Conservation (phyloP, 352 stramenopile genomes). For the Phytopythium vexans region DNA sequence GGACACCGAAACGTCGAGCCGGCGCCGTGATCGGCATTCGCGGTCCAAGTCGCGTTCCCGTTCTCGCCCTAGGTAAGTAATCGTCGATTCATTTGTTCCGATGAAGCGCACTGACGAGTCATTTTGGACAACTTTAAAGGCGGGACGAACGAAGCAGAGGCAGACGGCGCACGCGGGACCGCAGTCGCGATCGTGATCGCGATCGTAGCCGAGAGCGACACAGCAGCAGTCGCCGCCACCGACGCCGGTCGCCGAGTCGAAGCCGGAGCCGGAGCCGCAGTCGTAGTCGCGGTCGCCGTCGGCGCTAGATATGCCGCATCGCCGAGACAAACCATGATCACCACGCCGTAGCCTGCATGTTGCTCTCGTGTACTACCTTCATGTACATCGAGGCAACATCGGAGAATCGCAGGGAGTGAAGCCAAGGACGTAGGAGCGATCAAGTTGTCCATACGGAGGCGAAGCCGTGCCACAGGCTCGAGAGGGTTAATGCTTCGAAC, state of each 20-base stretch:
- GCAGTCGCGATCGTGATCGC: slow-evolving; percentile 24
- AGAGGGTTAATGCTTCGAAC: no score
- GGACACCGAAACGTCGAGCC: neutral
- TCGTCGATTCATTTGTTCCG: no score
- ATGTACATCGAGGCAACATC: no score
- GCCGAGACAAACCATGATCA: no score
- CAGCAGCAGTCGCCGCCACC: slow-evolving; percentile 23
- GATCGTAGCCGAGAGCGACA: slow-evolving; percentile 21
- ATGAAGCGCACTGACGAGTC: neutral
- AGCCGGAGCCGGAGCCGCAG: slow-evolving; percentile 43
- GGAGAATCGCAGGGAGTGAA: no score
- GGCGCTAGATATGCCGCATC: neutral
- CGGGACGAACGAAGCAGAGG: slow-evolving; percentile 12
- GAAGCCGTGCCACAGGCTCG: no score
- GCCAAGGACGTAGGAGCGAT: no score
- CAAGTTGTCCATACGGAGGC: no score
- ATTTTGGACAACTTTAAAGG: neutral
- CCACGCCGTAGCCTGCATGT: no score
- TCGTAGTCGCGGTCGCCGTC: slow-evolving; percentile 13
- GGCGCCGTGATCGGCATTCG: neutral
- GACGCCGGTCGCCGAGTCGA: slow-evolving; percentile 21
- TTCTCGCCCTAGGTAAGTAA: slow-evolving; percentile 13
- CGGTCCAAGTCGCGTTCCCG: slow-evolving; percentile 14
- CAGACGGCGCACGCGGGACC: slow-evolving; percentile 26
- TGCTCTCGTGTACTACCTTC: no score